These are phyloP conservation scores for Sordariomycetes sp. DNA, from an alignment of 2,329 filamentous ascomycete species.

Conservation along the genomic window DNA sequence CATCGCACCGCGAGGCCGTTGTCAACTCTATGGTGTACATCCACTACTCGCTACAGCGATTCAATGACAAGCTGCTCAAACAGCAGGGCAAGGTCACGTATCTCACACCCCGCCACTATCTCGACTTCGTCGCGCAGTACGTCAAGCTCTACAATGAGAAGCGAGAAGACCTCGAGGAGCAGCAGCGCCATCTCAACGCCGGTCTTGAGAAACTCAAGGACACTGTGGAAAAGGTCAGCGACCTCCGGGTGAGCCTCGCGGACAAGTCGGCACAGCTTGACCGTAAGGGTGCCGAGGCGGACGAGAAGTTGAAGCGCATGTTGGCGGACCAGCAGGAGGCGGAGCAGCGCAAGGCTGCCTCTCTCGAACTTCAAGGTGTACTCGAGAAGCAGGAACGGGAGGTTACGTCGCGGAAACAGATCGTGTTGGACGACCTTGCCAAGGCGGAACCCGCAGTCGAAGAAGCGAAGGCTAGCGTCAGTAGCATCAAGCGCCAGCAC, in stretches of 20 bases:
- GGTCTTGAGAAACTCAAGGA: slow-evolving; percentile 95
- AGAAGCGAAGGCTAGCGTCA: slow-evolving; percentile 91
- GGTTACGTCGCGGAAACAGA: slow-evolving; percentile 70
- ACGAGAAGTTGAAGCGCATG: slow-evolving; percentile 96
- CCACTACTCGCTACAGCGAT: slow-evolving; percentile 83
- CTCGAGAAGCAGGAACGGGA: slow-evolving; percentile 84
- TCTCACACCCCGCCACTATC: slow-evolving; percentile 90
- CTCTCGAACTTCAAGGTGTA: slow-evolving; percentile 77
- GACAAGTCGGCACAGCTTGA: slow-evolving; percentile 92
- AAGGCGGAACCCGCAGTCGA: slow-evolving; percentile 86
- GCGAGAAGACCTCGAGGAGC: slow-evolving; percentile 94
- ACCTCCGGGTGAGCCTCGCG: slow-evolving; percentile 79
- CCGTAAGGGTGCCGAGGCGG: slow-evolving; percentile 87
- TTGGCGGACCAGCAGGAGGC: slow-evolving; percentile 91
- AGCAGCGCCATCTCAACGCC: slow-evolving; percentile 95
- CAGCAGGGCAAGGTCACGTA: slow-evolving; percentile 90
- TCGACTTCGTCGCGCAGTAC: slow-evolving; percentile 97
- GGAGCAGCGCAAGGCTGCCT: slow-evolving; percentile 79
- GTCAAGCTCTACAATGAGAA: slow-evolving; percentile 97
- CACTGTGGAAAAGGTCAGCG: slow-evolving; percentile 93
- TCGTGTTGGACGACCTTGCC: slow-evolving; percentile 80
- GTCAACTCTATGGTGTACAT: slow-evolving; percentile 99
- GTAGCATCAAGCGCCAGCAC: slow-evolving; percentile 96
- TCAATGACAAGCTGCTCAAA: slow-evolving; percentile 79
- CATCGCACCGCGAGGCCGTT: slow-evolving; percentile 82